A percentile compares a stretch with the other conserved stretches of the same genome.
phyloP scores from a whole-genome alignment of 352 stramenopile genomes.

The Phytopythium sindhum region DNA sequence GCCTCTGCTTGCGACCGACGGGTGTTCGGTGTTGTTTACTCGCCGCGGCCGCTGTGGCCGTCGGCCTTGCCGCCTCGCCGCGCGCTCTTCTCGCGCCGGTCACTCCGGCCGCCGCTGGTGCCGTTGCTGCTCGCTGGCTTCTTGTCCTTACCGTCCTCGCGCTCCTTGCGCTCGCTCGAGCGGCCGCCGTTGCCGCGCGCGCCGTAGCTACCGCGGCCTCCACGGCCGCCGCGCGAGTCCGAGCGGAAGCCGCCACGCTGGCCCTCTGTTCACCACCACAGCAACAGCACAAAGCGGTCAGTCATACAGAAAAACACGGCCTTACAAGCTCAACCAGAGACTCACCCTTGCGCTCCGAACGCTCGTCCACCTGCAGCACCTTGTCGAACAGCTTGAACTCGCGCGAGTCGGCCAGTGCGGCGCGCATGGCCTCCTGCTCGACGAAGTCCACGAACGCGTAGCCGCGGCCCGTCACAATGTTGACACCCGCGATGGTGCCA shows the following conservation, averaged over 20 bases:
- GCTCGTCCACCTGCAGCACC: slow-evolving; percentile 71
- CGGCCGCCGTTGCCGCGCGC: slow-evolving; percentile 33
- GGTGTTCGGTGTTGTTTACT: background rate
- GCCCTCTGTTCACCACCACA: slow-evolving; percentile 18
- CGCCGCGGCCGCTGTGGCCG: slow-evolving; percentile 30
- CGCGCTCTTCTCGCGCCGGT: slow-evolving; percentile 60
- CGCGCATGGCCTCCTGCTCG: slow-evolving; percentile 75
- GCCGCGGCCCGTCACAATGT: slow-evolving; percentile 45
- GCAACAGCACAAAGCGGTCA: slow-evolving; percentile 1
- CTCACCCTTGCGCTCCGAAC: slow-evolving; percentile 67
- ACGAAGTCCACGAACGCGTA: slow-evolving; percentile 86
- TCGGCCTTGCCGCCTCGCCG: slow-evolving; percentile 71
- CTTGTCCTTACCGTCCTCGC: slow-evolving; percentile 48
- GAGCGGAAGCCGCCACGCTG: slow-evolving; percentile 54
- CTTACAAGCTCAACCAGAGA: background rate
- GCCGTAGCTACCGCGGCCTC: slow-evolving; percentile 40
- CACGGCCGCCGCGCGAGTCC: slow-evolving; percentile 44
- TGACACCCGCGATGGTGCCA: slow-evolving; percentile 71
- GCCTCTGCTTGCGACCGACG: too few relatives aligned
- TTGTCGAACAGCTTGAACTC: slow-evolving; percentile 78
- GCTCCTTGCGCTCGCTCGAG: slow-evolving; percentile 59
- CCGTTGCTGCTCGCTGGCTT: slow-evolving; percentile 11
- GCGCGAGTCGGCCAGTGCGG: slow-evolving; percentile 55
- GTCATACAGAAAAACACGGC: too few relatives aligned
- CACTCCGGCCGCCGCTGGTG: slow-evolving; percentile 33